Evolutionary conservation across 129 eudicot genomes (phyloP), one percentile per base, ranked within the genome.

Genomic region (Logfia minima): DNA sequence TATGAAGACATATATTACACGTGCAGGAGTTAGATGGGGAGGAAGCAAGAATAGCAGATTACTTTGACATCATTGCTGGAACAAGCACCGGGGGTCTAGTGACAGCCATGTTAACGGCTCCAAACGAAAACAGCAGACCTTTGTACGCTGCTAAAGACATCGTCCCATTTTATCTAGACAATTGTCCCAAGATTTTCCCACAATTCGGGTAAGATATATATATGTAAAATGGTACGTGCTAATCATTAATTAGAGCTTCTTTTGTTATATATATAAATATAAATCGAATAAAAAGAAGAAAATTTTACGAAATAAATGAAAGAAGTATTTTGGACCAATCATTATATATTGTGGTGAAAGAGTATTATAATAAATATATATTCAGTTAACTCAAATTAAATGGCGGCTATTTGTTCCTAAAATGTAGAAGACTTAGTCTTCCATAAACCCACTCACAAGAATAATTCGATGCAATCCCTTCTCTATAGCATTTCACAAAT

Each of bases 81-180:
- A 82, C 91, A 55, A 87, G 88, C 29, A 87, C 88, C 0, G 91
- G 92, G 0, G 89, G 92, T 59, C 84, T 87, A 39, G 79, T 87
- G 7, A 68, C 92, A 17, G 53, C 83, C 72, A 87, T 87, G 92
- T 37, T 87, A 64, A 45, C 92, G 35, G 88, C 87, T 1, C 87
- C 92, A 1, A 55, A 80, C 77, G 23, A 79, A 52, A 77, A 79
- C 23, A 77, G 74, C 6, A 79, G 87, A 10, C 92, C 91, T 29
- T 62, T 82, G 4, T 84, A 84, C 77, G 85, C 88, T 24, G 92
- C 92, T 32, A 76, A 80, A 69, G 85, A 82, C 6, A 41, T 85
- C 0, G 58, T 64, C 29, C 81, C 85, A 7, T 87, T 87, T 70
- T 87, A 87, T 52, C 24, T 82, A 8, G 66, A 77, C 26, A 76